A percentile compares a stretch with the other conserved stretches of the same genome.
Conservation (phyloP, 441 rosid species). For the Pelargonium fulgidum region DNA sequence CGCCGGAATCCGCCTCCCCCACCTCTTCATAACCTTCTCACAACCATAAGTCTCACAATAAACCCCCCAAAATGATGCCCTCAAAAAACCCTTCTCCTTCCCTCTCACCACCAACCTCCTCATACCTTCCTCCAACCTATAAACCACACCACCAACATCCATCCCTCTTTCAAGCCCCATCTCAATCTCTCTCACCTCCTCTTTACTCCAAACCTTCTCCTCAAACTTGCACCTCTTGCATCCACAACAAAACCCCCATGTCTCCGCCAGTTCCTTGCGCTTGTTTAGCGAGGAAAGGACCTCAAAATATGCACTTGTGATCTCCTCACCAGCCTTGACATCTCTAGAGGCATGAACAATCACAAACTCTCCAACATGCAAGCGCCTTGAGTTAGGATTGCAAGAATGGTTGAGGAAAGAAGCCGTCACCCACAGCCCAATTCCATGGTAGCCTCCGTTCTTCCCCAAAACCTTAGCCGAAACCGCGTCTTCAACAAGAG, state of each 20-base stretch:
- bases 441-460: conserved; percentile 67
- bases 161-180: conserved; percentile 52
- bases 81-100: conserved; percentile 59
- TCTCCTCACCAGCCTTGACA: conserved; percentile 74
- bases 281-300: conserved; percentile 41
- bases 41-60: conserved; percentile 50
- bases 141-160: conserved; percentile 47
- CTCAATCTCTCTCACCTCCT: conserved; percentile 50
- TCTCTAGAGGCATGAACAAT: conserved; percentile 73
- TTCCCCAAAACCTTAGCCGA: conserved; percentile 74
- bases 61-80: conserved; percentile 71
- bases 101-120: conserved; percentile 65
- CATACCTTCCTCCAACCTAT: conserved; percentile 63
- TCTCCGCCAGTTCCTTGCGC: conserved; percentile 50
- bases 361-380: conserved; percentile 62
- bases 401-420: conserved; percentile 88
- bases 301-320: conserved; percentile 67
- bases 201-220: conserved; percentile 35
- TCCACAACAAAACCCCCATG: conserved; percentile 70
- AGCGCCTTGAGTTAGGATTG: conserved; percentile 58
- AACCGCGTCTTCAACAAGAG: conserved; percentile 68
- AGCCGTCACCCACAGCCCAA: conserved; percentile 71
- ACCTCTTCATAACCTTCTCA: conserved; percentile 47
- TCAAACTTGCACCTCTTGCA: conserved; percentile 73
- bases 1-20: conserved; percentile 68